Evolutionary conservation across 2,329 filamentous ascomycete species (phyloP).

Genomic region (Fusarium mexicanum): DNA sequence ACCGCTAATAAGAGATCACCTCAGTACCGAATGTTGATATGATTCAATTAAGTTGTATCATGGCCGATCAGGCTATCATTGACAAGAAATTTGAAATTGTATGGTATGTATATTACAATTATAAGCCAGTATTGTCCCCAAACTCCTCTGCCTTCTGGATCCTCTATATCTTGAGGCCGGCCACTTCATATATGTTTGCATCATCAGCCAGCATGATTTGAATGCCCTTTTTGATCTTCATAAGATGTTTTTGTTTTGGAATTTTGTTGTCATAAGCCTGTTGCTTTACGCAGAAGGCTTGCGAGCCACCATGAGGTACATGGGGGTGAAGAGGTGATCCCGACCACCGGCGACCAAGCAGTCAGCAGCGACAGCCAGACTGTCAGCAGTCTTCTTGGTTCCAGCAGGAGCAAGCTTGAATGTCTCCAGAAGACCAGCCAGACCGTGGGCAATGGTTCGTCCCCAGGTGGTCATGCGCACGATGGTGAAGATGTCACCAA

Average conservation of each 20-base stretch:
- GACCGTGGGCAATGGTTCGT: conserved; percentile 76
- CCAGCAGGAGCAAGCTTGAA: conserved; percentile 80
- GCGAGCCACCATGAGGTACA: conserved; percentile 96
- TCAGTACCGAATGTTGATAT: neutral
- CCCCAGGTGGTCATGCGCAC: conserved; percentile 89
- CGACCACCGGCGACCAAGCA: conserved; percentile 86
- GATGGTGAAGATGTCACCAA: conserved; percentile 84
- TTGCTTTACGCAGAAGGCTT: conserved; percentile 67
- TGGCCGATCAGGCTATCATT: neutral
- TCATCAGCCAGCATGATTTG: conserved; percentile 27
- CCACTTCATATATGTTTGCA: conserved; percentile 36
- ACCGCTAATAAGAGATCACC: conserved; percentile 3
- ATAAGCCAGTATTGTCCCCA: conserved; percentile 40
- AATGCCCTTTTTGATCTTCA: conserved; percentile 22
- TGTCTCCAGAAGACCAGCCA: conserved; percentile 80
- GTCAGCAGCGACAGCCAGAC: conserved; percentile 82
- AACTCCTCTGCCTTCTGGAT: conserved; percentile 32
- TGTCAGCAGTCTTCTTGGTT: conserved; percentile 95
- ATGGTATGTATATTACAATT: conserved; percentile 44
- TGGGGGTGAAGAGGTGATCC: conserved; percentile 95
- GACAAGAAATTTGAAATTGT: conserved; percentile 19
- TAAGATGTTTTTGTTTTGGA: conserved; percentile 22
- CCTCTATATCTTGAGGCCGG: conserved; percentile 27
- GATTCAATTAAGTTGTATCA: neutral
- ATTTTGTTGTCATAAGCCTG: conserved; percentile 9